Conservation (phyloP, 352 stramenopile species). For the Globisporangium spiculum region DNA sequence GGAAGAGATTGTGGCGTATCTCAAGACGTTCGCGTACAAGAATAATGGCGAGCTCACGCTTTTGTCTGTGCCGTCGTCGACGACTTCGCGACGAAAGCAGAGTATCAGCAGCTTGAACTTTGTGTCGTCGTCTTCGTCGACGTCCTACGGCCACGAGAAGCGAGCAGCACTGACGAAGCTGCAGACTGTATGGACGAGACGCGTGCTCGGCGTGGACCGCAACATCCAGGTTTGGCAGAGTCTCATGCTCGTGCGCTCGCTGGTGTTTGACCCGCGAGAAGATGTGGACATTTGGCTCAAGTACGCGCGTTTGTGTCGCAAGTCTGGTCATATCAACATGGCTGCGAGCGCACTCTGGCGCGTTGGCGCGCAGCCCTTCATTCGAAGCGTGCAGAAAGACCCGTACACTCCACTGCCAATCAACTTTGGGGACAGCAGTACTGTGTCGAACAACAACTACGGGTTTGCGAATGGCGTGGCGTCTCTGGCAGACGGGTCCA, state of each 20-base stretch:
- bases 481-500: slow-evolving; percentile 63
- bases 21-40: slow-evolving; percentile 75
- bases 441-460: slow-evolving; percentile 23
- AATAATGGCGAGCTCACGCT: slow-evolving; percentile 80
- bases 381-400: slow-evolving; percentile 72
- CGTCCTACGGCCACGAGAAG: slow-evolving; percentile 73
- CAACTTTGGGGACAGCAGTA: slow-evolving; percentile 53
- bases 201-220: slow-evolving; percentile 93
- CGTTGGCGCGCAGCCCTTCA: slow-evolving; percentile 78
- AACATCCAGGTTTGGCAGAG: slow-evolving; percentile 94
- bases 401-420: slow-evolving; percentile 63
- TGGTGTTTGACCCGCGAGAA: slow-evolving; percentile 89
- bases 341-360: slow-evolving; percentile 77
- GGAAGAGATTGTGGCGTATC: slow-evolving; percentile 86
- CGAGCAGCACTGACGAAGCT: slow-evolving; percentile 67
- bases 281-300: slow-evolving; percentile 94
- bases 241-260: slow-evolving; percentile 94
- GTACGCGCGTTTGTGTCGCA: slow-evolving; percentile 90
- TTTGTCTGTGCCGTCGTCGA: slow-evolving; percentile 42
- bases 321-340: slow-evolving; percentile 88
- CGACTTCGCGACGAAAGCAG: slow-evolving; percentile 51
- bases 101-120: slow-evolving; percentile 83
- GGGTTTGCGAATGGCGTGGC: slow-evolving; percentile 50
- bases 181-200: slow-evolving; percentile 79
- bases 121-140: slow-evolving; percentile 68